Conservation (phyloP, 2,329 filamentous ascomycete species). For the Fusarium verticillioides region DNA sequence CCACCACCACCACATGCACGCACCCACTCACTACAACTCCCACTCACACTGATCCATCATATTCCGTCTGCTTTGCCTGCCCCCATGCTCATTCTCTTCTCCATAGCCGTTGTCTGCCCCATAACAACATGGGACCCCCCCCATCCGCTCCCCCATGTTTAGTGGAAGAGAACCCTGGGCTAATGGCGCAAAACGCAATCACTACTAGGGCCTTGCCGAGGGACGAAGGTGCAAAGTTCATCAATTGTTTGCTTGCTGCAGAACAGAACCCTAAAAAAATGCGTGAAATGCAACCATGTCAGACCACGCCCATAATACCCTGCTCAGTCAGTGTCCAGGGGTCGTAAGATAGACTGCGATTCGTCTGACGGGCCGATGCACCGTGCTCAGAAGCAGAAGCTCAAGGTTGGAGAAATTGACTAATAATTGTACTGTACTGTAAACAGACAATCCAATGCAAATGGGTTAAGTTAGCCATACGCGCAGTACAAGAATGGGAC, state of each 20-base stretch:
- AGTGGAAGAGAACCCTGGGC: conserved; percentile 24
- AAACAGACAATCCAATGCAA: conserved; percentile 34
- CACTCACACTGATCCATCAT: conserved; percentile 22
- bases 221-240: neutral
- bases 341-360: conserved; percentile 41
- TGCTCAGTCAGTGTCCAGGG: conserved; percentile 26
- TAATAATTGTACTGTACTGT: conserved; percentile 38
- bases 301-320: conserved; percentile 33
- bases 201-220: conserved; percentile 28
- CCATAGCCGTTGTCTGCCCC: conserved; percentile 26
- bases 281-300: conserved; percentile 43
- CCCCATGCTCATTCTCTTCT: conserved; percentile 19
- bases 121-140: conserved; percentile 25
- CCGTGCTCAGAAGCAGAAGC: conserved; percentile 38
- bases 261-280: conserved; percentile 3
- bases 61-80: conserved; percentile 27
- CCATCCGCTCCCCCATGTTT: conserved; percentile 11
- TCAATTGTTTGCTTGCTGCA: neutral
- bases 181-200: conserved; percentile 25
- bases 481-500: conserved; percentile 26
- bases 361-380: conserved; percentile 45
- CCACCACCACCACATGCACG: conserved; percentile 1
- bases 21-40: conserved; percentile 11
- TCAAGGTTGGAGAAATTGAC: conserved; percentile 34
- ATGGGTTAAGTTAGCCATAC: conserved; percentile 36